Conservation (phyloP, 768 basidiomycete species). For the Calocybe gangraenosa region DNA sequence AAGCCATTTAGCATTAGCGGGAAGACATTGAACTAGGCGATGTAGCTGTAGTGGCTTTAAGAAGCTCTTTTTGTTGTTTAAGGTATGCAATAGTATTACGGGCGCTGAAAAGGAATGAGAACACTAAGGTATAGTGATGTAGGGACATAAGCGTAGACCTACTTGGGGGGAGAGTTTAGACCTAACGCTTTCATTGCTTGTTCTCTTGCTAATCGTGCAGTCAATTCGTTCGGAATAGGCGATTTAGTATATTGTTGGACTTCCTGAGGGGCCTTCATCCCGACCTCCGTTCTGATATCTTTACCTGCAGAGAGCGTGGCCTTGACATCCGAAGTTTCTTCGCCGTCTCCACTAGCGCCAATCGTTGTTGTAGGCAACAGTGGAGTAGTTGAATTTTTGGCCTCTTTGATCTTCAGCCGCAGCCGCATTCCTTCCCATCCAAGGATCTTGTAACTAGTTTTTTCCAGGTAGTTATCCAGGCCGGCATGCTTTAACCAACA, state of each 20-base stretch:
- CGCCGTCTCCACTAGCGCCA: no score
- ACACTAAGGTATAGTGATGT: background rate
- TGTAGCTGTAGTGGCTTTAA: no score
- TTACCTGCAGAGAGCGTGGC: no score
- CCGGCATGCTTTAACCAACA: slow-evolving; percentile 50
- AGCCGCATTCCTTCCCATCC: slow-evolving; percentile 46
- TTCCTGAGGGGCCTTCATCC: background rate
- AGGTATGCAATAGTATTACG: slow-evolving; percentile 15
- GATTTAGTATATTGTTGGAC: background rate
- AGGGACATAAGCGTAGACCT: background rate
- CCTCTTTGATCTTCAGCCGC: slow-evolving; percentile 33
- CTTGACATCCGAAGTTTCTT: background rate
- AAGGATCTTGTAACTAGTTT: slow-evolving; percentile 34
- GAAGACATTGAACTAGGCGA: no score
- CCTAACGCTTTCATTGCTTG: slow-evolving; percentile 23
- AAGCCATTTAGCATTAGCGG: no score
- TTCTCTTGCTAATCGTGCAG: slow-evolving; percentile 20
- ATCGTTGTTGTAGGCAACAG: no score
- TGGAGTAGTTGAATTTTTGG: slow-evolving; percentile 1
- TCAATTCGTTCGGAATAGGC: slow-evolving; percentile 8
- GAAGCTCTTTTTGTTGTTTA: slow-evolving; percentile 2
- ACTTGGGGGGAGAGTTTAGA: slow-evolving; percentile 13
- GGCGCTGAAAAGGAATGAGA: slow-evolving; percentile 4
- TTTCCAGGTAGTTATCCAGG: slow-evolving; percentile 63
- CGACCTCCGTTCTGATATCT: no score